Conservation (phyloP, 2,329 filamentous ascomycete genomes). For the Didymella keratinophila region DNA sequence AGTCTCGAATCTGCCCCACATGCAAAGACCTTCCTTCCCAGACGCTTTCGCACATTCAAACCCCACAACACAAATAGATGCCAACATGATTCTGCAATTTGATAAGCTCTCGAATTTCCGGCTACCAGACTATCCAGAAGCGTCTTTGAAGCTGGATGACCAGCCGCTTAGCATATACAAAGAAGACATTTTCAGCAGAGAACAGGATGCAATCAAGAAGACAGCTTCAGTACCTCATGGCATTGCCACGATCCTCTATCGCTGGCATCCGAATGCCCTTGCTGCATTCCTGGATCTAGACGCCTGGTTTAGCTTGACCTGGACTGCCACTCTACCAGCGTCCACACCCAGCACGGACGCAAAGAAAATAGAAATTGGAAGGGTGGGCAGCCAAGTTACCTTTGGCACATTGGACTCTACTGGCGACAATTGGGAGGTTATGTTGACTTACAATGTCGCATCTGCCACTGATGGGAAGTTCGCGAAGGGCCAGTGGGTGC, state of each 20-base stretch:
- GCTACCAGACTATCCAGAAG: constrained; percentile 10
- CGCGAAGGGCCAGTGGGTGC: constrained; percentile 27
- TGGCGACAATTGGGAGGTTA: constrained; percentile 31
- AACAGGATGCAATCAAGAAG: constrained; percentile 1
- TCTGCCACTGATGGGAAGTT: neutral
- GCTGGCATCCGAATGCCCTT: constrained; percentile 30
- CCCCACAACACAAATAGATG: neutral
- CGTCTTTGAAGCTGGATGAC: constrained; percentile 2
- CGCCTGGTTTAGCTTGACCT: constrained; percentile 38
- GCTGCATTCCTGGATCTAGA: constrained; percentile 33
- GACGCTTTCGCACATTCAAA: neutral
- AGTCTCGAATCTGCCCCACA: neutral
- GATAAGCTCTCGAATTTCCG: neutral
- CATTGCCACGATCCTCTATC: constrained; percentile 32
- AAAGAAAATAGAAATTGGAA: constrained; percentile 32
- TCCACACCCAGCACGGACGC: constrained; percentile 11
- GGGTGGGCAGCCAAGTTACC: constrained; percentile 33
- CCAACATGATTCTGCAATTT: constrained; percentile 7
- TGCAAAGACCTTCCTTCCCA: constrained; percentile 2
- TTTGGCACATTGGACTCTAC: constrained; percentile 30
- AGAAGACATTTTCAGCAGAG: constrained; percentile 11
- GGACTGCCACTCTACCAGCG: constrained; percentile 22
- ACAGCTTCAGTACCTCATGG: constrained; percentile 10
- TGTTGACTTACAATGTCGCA: constrained; percentile 32
- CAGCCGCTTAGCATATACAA: constrained; percentile 13